Evolutionary conservation across 805 yeast species (phyloP).

Genomic region (Pichia membranifaciens): DNA sequence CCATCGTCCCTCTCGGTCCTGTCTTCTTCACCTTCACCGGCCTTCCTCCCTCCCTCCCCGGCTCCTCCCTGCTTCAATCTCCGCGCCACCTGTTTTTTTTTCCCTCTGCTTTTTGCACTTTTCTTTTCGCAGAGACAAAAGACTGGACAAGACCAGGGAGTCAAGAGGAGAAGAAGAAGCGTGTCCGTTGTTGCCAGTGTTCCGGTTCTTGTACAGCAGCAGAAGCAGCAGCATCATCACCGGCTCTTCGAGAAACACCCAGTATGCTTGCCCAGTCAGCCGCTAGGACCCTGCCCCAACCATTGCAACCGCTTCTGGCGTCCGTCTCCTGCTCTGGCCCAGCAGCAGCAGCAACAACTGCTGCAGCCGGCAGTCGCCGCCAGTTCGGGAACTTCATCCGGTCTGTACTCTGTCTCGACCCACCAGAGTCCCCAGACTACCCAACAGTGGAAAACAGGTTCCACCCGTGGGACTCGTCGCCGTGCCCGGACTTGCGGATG

Average conservation of each 20-base stretch:
- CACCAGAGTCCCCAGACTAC: conserved; percentile 56
- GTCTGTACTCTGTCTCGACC: conserved; percentile 43
- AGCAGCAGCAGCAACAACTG: too few relatives aligned
- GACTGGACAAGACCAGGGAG: too few relatives aligned
- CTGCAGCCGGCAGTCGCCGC: conserved; percentile 13
- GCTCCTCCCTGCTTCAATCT: not conserved
- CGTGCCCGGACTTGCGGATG: conserved; percentile 78
- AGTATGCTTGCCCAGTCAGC: not conserved
- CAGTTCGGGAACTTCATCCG: conserved; percentile 31
- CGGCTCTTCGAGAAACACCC: too few relatives aligned
- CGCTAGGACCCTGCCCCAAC: conserved; percentile 1
- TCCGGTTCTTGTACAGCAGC: too few relatives aligned
- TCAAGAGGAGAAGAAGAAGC: too few relatives aligned
- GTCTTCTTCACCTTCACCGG: not conserved
- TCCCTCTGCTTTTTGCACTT: not conserved
- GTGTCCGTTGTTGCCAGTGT: too few relatives aligned
- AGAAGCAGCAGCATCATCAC: too few relatives aligned
- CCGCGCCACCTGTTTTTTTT: not conserved
- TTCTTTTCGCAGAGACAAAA: not conserved
- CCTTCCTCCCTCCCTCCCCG: not conserved
- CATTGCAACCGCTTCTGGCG: not conserved
- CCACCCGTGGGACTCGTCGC: conserved; percentile 90
- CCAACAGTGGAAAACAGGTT: conserved; percentile 71
- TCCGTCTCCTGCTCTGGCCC: too few relatives aligned
- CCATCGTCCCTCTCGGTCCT: not conserved